Conservation (phyloP, 257 asterid genomes). For the Rhazya stricta region DNA sequence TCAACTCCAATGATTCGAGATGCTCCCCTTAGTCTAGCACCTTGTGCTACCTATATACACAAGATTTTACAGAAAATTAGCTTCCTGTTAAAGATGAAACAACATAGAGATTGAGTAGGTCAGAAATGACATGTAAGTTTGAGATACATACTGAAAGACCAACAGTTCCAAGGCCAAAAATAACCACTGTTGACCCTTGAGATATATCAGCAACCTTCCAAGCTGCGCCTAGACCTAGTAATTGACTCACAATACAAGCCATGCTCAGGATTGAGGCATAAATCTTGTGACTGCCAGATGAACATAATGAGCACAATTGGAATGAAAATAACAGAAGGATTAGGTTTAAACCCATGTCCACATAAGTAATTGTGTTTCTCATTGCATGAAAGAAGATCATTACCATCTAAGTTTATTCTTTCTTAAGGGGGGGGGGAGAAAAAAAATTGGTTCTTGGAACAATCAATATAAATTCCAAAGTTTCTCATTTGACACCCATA, state of each 20-base stretch:
- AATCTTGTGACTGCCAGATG: conserved; percentile 6
- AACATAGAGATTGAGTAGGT: background rate
- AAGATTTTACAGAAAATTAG: conserved; percentile 4
- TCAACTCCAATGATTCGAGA: conserved; percentile 86
- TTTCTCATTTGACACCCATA: background rate
- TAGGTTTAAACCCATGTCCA: background rate
- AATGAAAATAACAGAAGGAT: conserved; percentile 3
- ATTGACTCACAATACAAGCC: conserved; percentile 14
- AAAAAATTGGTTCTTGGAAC: background rate
- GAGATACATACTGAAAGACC: conserved; percentile 82
- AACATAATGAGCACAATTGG: conserved; percentile 10
- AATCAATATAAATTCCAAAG: background rate
- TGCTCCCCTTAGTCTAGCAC: conserved; percentile 85
- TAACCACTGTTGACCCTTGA: conserved; percentile 71
- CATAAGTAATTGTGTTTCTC: background rate
- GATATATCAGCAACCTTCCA: conserved; percentile 93
- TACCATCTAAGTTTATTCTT: background rate
- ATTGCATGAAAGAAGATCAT: conserved; percentile 3
- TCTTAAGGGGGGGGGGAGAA: too few relatives aligned
- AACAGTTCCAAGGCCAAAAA: conserved; percentile 96
- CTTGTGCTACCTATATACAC: conserved; percentile 78
- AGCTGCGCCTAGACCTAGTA: conserved; percentile 92
- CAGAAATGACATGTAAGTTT: conserved; percentile 6
- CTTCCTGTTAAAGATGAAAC: background rate
- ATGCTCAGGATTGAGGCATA: conserved; percentile 14